Percentiles rank a stretch among this genome's conserved stretches.
Evolutionary conservation across 345 rosid species (phyloP).

Genomic region (Arabidopsis thaliana): DNA sequence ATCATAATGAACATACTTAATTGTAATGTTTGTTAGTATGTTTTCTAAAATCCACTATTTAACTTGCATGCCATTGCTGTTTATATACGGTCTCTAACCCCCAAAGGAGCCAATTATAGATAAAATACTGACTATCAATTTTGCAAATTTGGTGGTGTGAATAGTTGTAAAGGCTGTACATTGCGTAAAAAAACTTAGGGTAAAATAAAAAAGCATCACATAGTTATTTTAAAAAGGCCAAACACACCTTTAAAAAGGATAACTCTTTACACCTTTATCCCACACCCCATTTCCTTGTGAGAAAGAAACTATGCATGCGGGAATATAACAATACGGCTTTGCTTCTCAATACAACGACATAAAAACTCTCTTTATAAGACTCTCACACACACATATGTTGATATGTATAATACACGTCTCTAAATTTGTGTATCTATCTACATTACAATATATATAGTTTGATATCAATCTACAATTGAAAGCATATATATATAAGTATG

Average conservation of each 20-base stretch:
- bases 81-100: not conserved
- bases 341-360: conserved; percentile 46
- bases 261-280: conserved; percentile 24
- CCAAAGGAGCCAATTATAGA: conserved; percentile 6
- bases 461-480: not conserved
- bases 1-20: too few species aligned
- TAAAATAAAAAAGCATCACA: conserved; percentile 28
- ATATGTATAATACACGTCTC: not conserved
- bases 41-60: not conserved
- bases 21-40: too few species aligned
- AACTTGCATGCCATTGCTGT: not conserved
- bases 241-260: conserved; percentile 39
- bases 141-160: conserved; percentile 15
- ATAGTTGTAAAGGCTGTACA: conserved; percentile 38
- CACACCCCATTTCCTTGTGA: conserved; percentile 30
- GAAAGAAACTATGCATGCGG: conserved; percentile 46
- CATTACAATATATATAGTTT: conserved; percentile 8
- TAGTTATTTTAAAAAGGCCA: conserved; percentile 32
- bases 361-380: conserved; percentile 29
- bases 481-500: not conserved
- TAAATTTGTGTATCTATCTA: conserved; percentile 19
- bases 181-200: conserved; percentile 36
- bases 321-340: conserved; percentile 45
- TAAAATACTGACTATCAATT: conserved; percentile 32
- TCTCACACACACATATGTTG: conserved; percentile 3